Evolutionary conservation across 2,329 filamentous ascomycete species (phyloP).

Genomic region (Lachnellula subtilissima): DNA sequence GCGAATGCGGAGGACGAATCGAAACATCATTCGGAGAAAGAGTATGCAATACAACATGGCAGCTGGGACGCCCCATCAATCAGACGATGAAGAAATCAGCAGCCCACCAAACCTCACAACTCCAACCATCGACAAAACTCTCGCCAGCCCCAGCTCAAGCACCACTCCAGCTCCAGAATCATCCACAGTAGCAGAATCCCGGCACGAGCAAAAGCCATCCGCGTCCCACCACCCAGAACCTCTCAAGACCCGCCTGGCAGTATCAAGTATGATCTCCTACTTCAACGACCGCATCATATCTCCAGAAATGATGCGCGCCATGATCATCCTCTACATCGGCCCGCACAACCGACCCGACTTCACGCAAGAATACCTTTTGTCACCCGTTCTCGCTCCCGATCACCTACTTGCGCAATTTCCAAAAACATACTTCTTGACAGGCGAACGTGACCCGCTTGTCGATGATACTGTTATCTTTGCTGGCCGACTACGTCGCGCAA

Average conservation of each 20-base stretch:
- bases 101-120: slow-evolving; percentile 33
- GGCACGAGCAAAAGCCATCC: slow-evolving; percentile 15
- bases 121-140: slow-evolving; percentile 5
- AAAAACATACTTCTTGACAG: slow-evolving; percentile 89
- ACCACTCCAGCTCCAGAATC: slow-evolving; percentile 23
- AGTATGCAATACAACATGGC: slow-evolving; percentile 82
- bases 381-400: slow-evolving; percentile 84
- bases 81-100: slow-evolving; percentile 60
- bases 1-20: slow-evolving; percentile 70
- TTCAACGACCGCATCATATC: slow-evolving; percentile 93
- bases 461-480: slow-evolving; percentile 98
- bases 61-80: slow-evolving; percentile 76
- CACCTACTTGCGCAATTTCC: slow-evolving; percentile 79
- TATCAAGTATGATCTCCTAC: slow-evolving; percentile 96
- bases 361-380: slow-evolving; percentile 82
- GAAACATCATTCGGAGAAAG: slow-evolving; percentile 74
- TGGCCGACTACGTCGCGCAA: slow-evolving; percentile 78
- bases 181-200: slow-evolving; percentile 22
- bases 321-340: slow-evolving; percentile 97
- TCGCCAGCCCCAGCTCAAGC: slow-evolving; percentile 11
- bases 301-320: slow-evolving; percentile 97
- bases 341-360: slow-evolving; percentile 93
- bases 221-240: slow-evolving; percentile 50
- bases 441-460: slow-evolving; percentile 89
- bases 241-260: slow-evolving; percentile 81